Conservation (phyloP, 2,329 filamentous ascomycete genomes). For the Elsinoe necatrix region DNA sequence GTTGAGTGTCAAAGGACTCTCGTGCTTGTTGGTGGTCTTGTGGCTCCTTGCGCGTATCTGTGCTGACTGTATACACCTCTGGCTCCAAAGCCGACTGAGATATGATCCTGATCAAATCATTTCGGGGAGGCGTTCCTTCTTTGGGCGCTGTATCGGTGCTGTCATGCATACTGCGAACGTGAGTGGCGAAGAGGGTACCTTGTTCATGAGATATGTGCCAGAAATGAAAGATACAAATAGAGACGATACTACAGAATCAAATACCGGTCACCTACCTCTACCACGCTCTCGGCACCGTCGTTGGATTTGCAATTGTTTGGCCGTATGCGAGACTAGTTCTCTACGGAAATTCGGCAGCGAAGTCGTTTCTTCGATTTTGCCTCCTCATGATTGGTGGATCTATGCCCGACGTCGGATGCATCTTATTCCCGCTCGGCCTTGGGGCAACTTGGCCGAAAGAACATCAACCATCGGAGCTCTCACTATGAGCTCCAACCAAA, state of each 20-base stretch:
- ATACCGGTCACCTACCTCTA: neutral
- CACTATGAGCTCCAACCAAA: neutral
- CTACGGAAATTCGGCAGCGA: neutral
- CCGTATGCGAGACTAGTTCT: neutral
- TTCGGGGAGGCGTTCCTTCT: neutral
- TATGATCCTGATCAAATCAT: slow-evolving; percentile 7
- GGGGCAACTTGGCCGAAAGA: slow-evolving; percentile 2
- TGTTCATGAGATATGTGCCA: neutral
- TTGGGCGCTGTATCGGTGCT: neutral
- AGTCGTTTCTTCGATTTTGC: neutral
- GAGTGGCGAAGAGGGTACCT: neutral
- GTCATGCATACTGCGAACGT: neutral
- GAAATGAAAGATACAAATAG: neutral
- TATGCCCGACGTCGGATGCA: neutral
- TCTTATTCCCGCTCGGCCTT: slow-evolving; percentile 10
- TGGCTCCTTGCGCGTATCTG: neutral
- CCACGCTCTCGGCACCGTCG: neutral
- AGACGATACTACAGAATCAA: neutral
- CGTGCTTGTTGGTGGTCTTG: neutral
- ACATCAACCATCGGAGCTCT: neutral
- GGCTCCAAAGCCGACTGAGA: slow-evolving; percentile 1
- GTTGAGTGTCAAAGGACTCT: slow-evolving; percentile 10
- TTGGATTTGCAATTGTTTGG: slow-evolving; percentile 1
- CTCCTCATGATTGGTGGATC: neutral
- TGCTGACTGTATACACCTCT: neutral